Percentiles rank a stretch among this genome's conserved stretches.
These are phyloP conservation scores for Xylaria polymorpha DNA, from an alignment of 2,329 filamentous ascomycete genomes.

Conservation along the genomic window DNA sequence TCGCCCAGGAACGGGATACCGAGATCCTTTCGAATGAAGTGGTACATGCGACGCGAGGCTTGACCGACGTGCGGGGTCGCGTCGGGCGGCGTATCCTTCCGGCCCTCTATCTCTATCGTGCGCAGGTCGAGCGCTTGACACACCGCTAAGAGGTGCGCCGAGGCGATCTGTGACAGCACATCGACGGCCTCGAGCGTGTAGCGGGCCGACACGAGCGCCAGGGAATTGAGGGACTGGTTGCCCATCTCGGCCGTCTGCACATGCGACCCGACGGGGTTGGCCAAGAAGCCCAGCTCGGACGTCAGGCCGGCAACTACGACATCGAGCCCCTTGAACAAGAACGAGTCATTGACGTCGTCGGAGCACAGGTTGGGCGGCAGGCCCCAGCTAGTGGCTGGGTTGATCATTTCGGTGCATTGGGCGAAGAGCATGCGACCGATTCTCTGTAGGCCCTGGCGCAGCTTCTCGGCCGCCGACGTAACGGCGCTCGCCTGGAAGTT, in stretches of 20 bases:
- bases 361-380: conserved; percentile 70
- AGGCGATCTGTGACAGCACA: conserved; percentile 65
- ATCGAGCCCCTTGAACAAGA: conserved; percentile 73
- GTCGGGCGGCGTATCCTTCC: conserved; percentile 2
- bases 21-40: conserved; percentile 21
- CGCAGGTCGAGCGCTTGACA: conserved; percentile 65
- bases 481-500: conserved; percentile 75
- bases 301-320: conserved; percentile 73
- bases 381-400: conserved; percentile 67
- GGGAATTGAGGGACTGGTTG: conserved; percentile 74
- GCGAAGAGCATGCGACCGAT: conserved; percentile 72
- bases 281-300: conserved; percentile 71
- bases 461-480: conserved; percentile 74
- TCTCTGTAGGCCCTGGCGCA: conserved; percentile 60
- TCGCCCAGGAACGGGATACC: conserved; percentile 19
- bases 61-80: conserved; percentile 1
- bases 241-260: conserved; percentile 75
- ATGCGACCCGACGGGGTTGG: conserved; percentile 69
- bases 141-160: conserved; percentile 64
- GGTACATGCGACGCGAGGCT: conserved; percentile 17
- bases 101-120: conserved; percentile 19
- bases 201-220: conserved; percentile 69
- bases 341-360: conserved; percentile 68
- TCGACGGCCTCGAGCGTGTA: conserved; percentile 68
- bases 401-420: conserved; percentile 72